These are phyloP conservation scores for Euclidium syriacum DNA, from an alignment of 345 rosid genomes.

Conservation along the genomic window DNA sequence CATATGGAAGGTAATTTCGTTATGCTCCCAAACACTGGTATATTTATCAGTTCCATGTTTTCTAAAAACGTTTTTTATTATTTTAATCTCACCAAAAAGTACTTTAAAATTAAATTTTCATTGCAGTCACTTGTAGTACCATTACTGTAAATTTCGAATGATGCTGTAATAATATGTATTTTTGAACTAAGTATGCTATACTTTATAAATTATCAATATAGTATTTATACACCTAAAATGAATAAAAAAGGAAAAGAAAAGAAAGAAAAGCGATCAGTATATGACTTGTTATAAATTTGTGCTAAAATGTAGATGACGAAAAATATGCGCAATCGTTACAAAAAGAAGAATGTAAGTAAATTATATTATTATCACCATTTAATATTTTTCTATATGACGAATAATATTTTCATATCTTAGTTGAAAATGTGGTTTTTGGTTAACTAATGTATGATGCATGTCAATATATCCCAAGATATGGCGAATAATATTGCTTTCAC, in stretches of 20 bases:
- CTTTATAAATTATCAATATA: background rate
- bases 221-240: background rate
- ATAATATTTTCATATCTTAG: background rate
- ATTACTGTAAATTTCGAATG: background rate
- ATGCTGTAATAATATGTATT: background rate
- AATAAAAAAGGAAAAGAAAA: too few relatives aligned
- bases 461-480: background rate
- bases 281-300: background rate
- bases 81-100: background rate
- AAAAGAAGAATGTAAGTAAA: constrained; percentile 24
- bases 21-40: too few relatives aligned
- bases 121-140: background rate
- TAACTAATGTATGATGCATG: background rate
- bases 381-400: background rate
- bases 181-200: background rate
- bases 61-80: background rate
- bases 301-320: constrained; percentile 16
- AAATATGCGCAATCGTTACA: constrained; percentile 3
- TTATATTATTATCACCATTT: background rate
- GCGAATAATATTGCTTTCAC: background rate
- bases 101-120: background rate
- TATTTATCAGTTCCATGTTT: too few relatives aligned
- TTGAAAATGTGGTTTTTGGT: background rate
- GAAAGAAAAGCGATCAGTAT: background rate
- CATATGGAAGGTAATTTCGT: constrained; percentile 10